Conservation (phyloP, 2,329 filamentous ascomycete genomes). For the Diaporthe capsici region DNA sequence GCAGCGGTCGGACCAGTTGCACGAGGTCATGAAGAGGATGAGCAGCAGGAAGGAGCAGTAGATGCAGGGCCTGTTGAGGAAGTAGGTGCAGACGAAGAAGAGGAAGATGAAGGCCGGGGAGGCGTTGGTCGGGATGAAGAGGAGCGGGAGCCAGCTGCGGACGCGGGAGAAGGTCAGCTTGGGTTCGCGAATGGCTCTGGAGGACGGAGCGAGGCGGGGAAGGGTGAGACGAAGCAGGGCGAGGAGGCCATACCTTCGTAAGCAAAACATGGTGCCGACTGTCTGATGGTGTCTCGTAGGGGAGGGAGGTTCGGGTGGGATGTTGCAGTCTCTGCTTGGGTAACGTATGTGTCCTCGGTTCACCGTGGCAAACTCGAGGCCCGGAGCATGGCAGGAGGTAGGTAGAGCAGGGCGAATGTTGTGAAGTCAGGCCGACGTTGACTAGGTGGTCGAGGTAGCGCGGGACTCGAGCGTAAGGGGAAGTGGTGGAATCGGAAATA, state of each 20-base stretch:
- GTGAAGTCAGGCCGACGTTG: neutral
- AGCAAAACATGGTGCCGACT: constrained; percentile 71
- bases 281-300: constrained; percentile 7
- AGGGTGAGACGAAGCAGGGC: constrained; percentile 1
- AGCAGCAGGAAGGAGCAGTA: constrained; percentile 98
- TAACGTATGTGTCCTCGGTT: constrained; percentile 36
- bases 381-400: constrained; percentile 33
- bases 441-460: neutral
- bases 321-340: neutral
- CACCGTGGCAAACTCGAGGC: constrained; percentile 29
- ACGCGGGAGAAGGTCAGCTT: constrained; percentile 32
- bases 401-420: neutral
- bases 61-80: constrained; percentile 95
- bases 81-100: constrained; percentile 94
- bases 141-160: constrained; percentile 84
- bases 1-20: constrained; percentile 89
- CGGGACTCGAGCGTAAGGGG: constrained; percentile 7
- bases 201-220: neutral
- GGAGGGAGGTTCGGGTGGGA: neutral
- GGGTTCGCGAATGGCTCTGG: constrained; percentile 18
- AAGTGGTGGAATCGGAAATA: neutral
- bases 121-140: constrained; percentile 90
- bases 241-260: constrained; percentile 67
- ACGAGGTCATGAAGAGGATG: constrained; percentile 92
- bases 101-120: constrained; percentile 88